These are phyloP conservation scores for Stagonosporopsis rhizophila DNA, from an alignment of 2,329 filamentous ascomycete genomes.

Conservation along the genomic window DNA sequence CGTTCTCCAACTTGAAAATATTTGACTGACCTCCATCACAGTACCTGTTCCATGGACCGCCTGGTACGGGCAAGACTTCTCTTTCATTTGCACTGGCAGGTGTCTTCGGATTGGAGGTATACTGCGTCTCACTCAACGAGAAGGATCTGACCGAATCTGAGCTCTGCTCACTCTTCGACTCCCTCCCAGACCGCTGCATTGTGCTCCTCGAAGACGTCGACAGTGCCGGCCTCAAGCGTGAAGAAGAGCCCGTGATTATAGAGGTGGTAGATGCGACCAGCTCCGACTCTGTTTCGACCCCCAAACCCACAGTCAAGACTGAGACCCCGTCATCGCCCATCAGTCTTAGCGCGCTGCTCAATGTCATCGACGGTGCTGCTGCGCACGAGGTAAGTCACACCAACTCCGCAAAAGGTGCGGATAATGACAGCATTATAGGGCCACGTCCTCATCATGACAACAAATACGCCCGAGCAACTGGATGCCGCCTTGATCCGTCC, in stretches of 20 bases:
- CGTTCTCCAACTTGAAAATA: not conserved
- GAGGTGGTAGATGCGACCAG: not conserved
- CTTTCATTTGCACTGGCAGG: slow-evolving; percentile 53
- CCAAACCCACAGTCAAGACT: not conserved
- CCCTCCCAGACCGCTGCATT: slow-evolving; percentile 54
- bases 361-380: slow-evolving; percentile 82
- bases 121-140: slow-evolving; percentile 63
- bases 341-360: slow-evolving; percentile 78
- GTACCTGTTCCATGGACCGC: slow-evolving; percentile 82
- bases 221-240: slow-evolving; percentile 53
- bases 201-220: slow-evolving; percentile 59
- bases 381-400: slow-evolving; percentile 64
- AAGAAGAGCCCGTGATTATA: slow-evolving; percentile 16
- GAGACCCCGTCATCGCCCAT: slow-evolving; percentile 53
- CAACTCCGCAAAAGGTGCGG: not conserved
- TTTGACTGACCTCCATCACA: not conserved
- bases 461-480: slow-evolving; percentile 75
- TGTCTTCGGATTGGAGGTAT: slow-evolving; percentile 56
- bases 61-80: slow-evolving; percentile 77
- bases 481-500: slow-evolving; percentile 77
- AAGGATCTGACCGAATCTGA: slow-evolving; percentile 76
- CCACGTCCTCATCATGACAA: slow-evolving; percentile 81
- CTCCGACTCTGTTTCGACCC: not conserved
- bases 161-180: slow-evolving; percentile 54
- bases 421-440: slow-evolving; percentile 50